phyloP scores from a whole-genome alignment of 2,329 filamentous ascomycete genomes.

The Aspergillus japonicus region DNA sequence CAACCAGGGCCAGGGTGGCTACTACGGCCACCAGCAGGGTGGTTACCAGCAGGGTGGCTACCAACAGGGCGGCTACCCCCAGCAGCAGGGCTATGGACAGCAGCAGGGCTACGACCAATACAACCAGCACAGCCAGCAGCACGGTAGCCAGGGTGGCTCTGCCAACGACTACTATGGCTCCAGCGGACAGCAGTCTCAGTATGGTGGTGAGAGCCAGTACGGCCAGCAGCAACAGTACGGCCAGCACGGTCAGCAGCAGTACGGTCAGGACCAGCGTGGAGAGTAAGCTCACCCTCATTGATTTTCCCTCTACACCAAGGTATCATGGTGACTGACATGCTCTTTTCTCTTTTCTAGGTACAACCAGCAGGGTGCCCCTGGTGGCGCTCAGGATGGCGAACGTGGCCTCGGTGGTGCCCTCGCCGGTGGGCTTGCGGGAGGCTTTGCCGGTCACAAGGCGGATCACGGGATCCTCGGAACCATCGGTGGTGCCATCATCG shows the following conservation, averaged over 20 bases:
- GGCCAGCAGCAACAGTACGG: conserved; percentile 22
- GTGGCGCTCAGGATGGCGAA: conserved; percentile 44
- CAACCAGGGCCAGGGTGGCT: conserved; percentile 22
- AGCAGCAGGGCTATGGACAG: conserved; percentile 30
- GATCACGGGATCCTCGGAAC: conserved; percentile 50
- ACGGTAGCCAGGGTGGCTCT: conserved; percentile 12
- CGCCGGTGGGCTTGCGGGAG: conserved; percentile 48
- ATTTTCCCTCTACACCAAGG: neutral
- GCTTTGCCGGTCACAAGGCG: conserved; percentile 48
- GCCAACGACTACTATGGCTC: conserved; percentile 20
- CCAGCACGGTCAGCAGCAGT: conserved; percentile 19
- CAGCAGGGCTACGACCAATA: conserved; percentile 17
- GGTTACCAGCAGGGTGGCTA: conserved; percentile 19
- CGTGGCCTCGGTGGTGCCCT: conserved; percentile 49
- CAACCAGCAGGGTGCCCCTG: conserved; percentile 34
- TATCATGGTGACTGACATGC: conserved; percentile 13
- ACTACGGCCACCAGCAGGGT: conserved; percentile 32
- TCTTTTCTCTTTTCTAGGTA: conserved; percentile 16
- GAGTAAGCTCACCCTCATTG: conserved; percentile 19
- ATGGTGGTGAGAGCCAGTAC: conserved; percentile 16
- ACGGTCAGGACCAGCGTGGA: conserved; percentile 20
- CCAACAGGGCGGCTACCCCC: conserved; percentile 23
- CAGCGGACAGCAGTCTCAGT: conserved; percentile 21
- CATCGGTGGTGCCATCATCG: conserved; percentile 49
- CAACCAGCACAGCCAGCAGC: conserved; percentile 6